These are phyloP conservation scores for Spongospora subterranea DNA, from an alignment of 208 protist genomes.

Conservation along the genomic window DNA sequence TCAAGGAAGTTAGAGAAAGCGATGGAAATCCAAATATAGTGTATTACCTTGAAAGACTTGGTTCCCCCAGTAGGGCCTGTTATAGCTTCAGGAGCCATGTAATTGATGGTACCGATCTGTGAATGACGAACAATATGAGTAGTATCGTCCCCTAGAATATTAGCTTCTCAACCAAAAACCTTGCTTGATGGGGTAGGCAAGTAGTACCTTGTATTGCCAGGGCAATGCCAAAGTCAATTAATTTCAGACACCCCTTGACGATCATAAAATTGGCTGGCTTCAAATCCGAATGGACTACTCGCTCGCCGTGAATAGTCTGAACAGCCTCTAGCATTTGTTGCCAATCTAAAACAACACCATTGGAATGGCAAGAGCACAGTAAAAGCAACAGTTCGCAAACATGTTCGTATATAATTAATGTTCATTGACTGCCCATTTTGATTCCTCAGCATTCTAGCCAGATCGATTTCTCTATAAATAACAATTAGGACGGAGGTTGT, in stretches of 20 bases:
- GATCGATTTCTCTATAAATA: constrained; percentile 63
- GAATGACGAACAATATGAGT: constrained; percentile 72
- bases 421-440: constrained; percentile 50
- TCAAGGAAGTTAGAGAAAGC: not conserved
- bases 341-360: constrained; percentile 57
- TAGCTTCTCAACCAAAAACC: not conserved
- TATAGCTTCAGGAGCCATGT: constrained; percentile 77
- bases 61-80: not conserved
- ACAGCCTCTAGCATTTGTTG: constrained; percentile 73
- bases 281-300: constrained; percentile 75
- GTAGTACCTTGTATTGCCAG: constrained; percentile 62
- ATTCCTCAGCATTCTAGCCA: constrained; percentile 49
- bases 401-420: constrained; percentile 59
- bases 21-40: not conserved
- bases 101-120: constrained; percentile 76
- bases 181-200: not conserved
- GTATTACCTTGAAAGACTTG: not conserved
- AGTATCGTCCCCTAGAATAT: constrained; percentile 65
- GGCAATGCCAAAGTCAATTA: constrained; percentile 77
- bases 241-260: constrained; percentile 75
- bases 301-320: constrained; percentile 70
- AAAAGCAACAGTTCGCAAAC: constrained; percentile 32
- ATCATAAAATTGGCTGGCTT: constrained; percentile 79
- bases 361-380: not conserved
- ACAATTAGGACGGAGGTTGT: constrained; percentile 2